Evolutionary conservation across 2,329 filamentous ascomycete species (phyloP).

Genomic region (Colletotrichum filicis): DNA sequence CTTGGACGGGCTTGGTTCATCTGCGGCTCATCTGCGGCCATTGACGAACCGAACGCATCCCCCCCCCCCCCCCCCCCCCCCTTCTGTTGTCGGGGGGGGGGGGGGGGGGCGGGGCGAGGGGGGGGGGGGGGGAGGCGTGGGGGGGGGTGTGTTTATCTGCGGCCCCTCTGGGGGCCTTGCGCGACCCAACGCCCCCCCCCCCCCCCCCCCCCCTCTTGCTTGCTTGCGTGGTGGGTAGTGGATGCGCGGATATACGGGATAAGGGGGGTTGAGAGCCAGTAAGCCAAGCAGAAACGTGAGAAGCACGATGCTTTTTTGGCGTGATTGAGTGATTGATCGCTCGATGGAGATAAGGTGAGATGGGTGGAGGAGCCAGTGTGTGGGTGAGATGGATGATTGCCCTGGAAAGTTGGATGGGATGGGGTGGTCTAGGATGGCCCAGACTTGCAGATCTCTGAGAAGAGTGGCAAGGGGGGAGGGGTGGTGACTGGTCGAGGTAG

Average conservation of each 20-base stretch:
- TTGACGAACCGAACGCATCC: background rate
- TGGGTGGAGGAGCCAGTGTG: background rate
- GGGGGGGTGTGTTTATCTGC: too few relatives aligned
- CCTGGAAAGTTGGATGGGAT: conserved; percentile 5
- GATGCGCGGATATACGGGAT: background rate
- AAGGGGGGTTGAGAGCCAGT: background rate
- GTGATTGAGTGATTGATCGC: conserved; percentile 7
- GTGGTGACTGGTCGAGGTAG: background rate
- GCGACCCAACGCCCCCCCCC: too few relatives aligned
- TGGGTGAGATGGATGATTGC: conserved; percentile 11
- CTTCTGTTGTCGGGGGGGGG: too few relatives aligned
- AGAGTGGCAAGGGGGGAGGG: conserved; percentile 7
- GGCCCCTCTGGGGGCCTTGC: too few relatives aligned
- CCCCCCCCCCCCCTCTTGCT: background rate
- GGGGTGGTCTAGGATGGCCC: conserved; percentile 15
- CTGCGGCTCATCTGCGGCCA: background rate
- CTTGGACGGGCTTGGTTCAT: background rate
- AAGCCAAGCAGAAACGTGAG: background rate
- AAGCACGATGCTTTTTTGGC: background rate
- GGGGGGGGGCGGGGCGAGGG: too few relatives aligned
- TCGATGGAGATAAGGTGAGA: conserved; percentile 23
- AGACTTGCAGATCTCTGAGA: conserved; percentile 30
- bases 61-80: too few relatives aligned
- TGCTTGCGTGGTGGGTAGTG: background rate
- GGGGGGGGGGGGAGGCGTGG: too few relatives aligned